Evolutionary conservation across 371 early-diverging fungal species (phyloP), one percentile per base, ranked within the genome.

Genomic region (Mucor circinelloides): DNA sequence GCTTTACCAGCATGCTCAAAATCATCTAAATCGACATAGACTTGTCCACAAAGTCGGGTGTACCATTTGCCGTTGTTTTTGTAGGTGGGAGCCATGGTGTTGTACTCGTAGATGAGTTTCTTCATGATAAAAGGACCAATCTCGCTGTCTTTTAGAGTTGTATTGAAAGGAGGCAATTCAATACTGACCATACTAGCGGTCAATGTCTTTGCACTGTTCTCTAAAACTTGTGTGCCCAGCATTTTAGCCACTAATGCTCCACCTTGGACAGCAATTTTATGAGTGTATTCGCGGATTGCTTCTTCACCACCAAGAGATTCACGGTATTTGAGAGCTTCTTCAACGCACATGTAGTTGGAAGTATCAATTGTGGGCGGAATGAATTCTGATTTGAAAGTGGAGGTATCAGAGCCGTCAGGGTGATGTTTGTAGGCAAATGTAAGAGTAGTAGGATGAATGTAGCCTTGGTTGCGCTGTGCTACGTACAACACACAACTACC

Each of bases 401-500:
- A 69, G 80, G 80, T 19, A n/a, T 78, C 67, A 3, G 58, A 36
- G 15, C 57, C 32, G 32, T 68, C 67, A 2, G 63, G 40, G 42
- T 72, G 69, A 57, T 66, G 40, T 25, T 76, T 61, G 70, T 85
- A 86, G 21, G 77, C 74, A 17, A 67, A 67, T 6, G 79, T 85
- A 40, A 89, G 84, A 58, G 82, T 63, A 27, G 84, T 56, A 31
- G 85, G 86, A 68, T 87, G 85, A 27, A 89, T 66, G 8, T 76
- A 60, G 7, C 74, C 63, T 63, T 91, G 91, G 48, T 85, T 76
- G 8, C 81, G 73, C 48, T 80, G 76, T n/a, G 83, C 66, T 7
- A 87, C 86, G 62, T 85, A 90, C 10, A 93, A 71, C 0, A 90
- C 66, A 0, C 90, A 89, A 3, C 81, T 74, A 6, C 90, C 87